These are phyloP conservation scores for Nemania sp. DNA, from an alignment of 2,329 filamentous ascomycete genomes.

Conservation along the genomic window DNA sequence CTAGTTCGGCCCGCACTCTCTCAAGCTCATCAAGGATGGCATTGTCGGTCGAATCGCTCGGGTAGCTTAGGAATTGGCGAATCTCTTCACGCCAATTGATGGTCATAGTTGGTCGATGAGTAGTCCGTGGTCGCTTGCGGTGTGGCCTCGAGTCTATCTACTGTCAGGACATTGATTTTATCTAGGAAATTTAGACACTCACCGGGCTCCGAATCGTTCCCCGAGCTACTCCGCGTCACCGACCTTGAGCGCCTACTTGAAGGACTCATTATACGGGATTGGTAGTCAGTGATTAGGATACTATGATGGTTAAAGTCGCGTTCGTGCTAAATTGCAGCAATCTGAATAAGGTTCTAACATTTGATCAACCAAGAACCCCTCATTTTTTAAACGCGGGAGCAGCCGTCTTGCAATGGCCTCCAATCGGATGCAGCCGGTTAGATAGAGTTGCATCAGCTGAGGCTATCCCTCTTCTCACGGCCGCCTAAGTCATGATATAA, in stretches of 20 bases:
- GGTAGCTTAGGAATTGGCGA: conserved; percentile 13
- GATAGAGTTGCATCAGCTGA: neutral
- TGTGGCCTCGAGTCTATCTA: conserved; percentile 10
- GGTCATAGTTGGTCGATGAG: conserved; percentile 15
- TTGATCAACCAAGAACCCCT: too few relatives aligned
- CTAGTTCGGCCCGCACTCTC: conserved; percentile 7
- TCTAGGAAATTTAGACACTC: neutral
- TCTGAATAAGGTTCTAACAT: too few relatives aligned
- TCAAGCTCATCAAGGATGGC: conserved; percentile 30
- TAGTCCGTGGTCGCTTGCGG: conserved; percentile 9
- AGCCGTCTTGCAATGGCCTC: neutral
- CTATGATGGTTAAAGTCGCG: neutral
- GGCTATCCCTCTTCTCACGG: neutral
- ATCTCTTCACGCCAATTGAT: conserved; percentile 29
- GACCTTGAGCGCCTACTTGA: conserved; percentile 4
- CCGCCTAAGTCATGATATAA: neutral
- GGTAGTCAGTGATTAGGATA: neutral
- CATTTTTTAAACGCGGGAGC: too few relatives aligned
- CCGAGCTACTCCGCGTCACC: neutral
- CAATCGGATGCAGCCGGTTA: conserved; percentile 11
- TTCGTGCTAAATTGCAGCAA: neutral
- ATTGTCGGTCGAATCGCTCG: conserved; percentile 10
- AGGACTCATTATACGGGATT: conserved; percentile 3
- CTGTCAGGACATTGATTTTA: neutral
- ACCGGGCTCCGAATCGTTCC: conserved; percentile 18